Conservation (phyloP, 2,329 filamentous ascomycete species). For the Fusarium pilosicola region DNA sequence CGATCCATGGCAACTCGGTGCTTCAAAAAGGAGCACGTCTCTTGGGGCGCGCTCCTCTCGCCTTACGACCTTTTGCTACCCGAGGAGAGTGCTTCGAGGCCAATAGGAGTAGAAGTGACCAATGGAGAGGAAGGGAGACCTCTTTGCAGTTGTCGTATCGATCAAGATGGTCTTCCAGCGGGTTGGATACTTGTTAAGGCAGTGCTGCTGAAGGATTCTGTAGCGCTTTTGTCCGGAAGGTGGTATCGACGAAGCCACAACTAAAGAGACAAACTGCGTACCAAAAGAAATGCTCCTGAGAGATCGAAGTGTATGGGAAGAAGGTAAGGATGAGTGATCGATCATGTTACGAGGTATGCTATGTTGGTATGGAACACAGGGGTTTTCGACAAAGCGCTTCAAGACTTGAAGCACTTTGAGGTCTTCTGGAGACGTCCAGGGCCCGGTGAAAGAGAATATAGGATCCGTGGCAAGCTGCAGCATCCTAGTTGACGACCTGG, state of each 20-base stretch:
- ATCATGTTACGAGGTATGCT: background rate
- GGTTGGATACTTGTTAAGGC: background rate
- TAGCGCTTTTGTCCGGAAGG: background rate
- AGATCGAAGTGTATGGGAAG: accelerated
- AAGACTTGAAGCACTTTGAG: background rate
- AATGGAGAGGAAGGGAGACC: background rate
- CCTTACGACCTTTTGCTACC: no score
- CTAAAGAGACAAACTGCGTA: background rate
- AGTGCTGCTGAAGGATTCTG: background rate
- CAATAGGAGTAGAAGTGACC: no score
- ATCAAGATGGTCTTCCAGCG: background rate
- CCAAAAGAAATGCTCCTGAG: background rate
- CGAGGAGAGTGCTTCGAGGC: background rate
- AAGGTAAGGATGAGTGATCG: no score
- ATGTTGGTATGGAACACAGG: background rate
- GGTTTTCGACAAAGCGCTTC: background rate
- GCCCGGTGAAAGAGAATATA: background rate
- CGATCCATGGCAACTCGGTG: background rate
- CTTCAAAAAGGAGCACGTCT: background rate
- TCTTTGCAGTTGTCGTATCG: background rate
- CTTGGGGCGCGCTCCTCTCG: background rate
- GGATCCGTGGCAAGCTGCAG: accelerated
- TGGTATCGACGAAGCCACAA: no score
- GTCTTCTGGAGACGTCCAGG: accelerated
- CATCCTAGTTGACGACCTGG: background rate